Conservation (phyloP, 192 early-diverging fungal genomes). For the Backusella mclennaniae region DNA sequence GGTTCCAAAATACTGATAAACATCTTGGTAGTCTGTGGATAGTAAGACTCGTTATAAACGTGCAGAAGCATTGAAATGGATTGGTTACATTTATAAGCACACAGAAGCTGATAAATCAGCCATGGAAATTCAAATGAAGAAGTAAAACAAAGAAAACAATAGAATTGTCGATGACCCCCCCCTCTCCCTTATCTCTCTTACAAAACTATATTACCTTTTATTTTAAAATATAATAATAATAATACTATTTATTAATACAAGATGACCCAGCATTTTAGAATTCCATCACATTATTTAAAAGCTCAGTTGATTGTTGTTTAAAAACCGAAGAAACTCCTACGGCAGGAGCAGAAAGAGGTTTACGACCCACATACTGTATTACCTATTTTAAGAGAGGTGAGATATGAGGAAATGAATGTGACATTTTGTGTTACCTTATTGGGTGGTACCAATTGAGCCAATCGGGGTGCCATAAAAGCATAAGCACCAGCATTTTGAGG, state of each 20-base stretch:
- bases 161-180: not conserved
- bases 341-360: slow-evolving; percentile 74
- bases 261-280: not conserved
- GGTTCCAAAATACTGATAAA: too few species aligned
- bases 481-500: slow-evolving; percentile 92
- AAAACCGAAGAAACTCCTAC: slow-evolving; percentile 71
- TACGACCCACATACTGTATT: slow-evolving; percentile 73
- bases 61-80: slow-evolving; percentile 35
- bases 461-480: slow-evolving; percentile 82
- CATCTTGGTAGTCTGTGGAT: slow-evolving; percentile 1
- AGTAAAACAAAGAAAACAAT: not conserved
- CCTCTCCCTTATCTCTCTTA: not conserved
- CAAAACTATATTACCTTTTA: not conserved
- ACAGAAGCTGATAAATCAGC: slow-evolving; percentile 35
- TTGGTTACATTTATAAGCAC: slow-evolving; percentile 40
- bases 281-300: slow-evolving; percentile 17
- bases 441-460: slow-evolving; percentile 71
- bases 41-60: slow-evolving; percentile 27
- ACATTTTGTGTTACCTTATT: slow-evolving; percentile 28
- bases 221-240: not conserved
- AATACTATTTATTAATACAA: not conserved
- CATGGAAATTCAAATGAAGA: slow-evolving; percentile 19
- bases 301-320: slow-evolving; percentile 61
- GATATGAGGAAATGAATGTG: not conserved
- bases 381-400: slow-evolving; percentile 18